phyloP scores from a whole-genome alignment of 2,329 filamentous ascomycete species.

The Apiospora kogelbergensis region DNA sequence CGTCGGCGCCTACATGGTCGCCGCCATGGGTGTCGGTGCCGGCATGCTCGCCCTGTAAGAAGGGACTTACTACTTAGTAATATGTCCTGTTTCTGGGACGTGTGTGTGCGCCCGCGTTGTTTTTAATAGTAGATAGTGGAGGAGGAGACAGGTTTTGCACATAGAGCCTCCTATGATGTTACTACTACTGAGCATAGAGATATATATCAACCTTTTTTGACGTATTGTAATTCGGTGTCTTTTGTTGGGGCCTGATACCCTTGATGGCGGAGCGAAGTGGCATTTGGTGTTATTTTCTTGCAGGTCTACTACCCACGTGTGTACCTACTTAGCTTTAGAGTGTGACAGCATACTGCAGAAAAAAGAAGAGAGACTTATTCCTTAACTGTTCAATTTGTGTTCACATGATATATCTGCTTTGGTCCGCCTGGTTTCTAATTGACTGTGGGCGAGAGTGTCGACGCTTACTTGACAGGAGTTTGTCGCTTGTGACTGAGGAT shows the following conservation, averaged over 20 bases:
- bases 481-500: no score
- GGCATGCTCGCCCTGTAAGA: constrained; percentile 54
- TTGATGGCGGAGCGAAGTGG: neutral
- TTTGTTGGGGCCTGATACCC: neutral
- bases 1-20: constrained; percentile 50
- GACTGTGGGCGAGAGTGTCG: no score
- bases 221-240: constrained; percentile 3
- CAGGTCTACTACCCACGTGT: neutral
- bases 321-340: neutral
- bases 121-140: neutral
- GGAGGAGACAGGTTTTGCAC: neutral
- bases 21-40: constrained; percentile 53
- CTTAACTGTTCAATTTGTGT: neutral
- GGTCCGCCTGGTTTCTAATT: no score
- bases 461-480: no score
- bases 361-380: neutral
- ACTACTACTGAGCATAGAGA: neutral
- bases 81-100: neutral
- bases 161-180: neutral
- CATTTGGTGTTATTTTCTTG: neutral
- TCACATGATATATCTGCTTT: no score
- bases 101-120: neutral
- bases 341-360: neutral
- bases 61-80: neutral
- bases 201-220: neutral